Evolutionary conservation across 805 yeast species (phyloP), one percentile per base, ranked within the genome.

Genomic region (Barnettozyma vustinii): DNA sequence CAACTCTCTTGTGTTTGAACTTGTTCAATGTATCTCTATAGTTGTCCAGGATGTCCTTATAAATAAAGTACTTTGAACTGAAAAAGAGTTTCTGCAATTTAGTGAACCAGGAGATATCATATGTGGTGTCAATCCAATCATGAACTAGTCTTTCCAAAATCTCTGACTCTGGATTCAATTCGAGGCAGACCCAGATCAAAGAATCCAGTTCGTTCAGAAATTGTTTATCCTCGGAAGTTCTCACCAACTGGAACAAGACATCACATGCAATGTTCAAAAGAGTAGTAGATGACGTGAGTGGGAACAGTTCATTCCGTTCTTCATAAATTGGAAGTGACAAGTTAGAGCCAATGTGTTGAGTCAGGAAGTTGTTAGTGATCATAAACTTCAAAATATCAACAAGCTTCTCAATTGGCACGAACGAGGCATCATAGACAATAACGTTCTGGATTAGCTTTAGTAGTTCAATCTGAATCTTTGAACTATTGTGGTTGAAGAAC

Each of bases 51-150:
- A 72, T 67, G 0, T 70, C 69, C 19, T 70, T 65, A 18, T 71
- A 68, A 32, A 80, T 63, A 54, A 67, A 72, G 37, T 63, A 70
- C 37, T 73, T 70, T 5, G 76, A 73, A 45, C 70, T 63, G 50
- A 66, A 72, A 58, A 74, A 80, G 48, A 83, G 60, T 15, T 72
- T 67, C 47, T 74, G 77, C 40, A 85, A 66, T 32, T 79, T 75
- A 1, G 68, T 61, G 49, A 86, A 77, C 94, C 94, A 86, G 13
- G 71, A 74, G 15, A 69, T 53, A 27, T 68, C 71, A 5, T 62
- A 67, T 2, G 76, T 73, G 21, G 77, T 72, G 16, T 77, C 79
- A 41, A 86, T 63, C 92, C 94, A 87, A 16, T 78, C 74, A 15
- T 59, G 62, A 12, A 87, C 70, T 43, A 84, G 67, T 3, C 66